phyloP scores from a whole-genome alignment of 2,329 filamentous ascomycete species.

The Colletotrichum tamarilloi region DNA sequence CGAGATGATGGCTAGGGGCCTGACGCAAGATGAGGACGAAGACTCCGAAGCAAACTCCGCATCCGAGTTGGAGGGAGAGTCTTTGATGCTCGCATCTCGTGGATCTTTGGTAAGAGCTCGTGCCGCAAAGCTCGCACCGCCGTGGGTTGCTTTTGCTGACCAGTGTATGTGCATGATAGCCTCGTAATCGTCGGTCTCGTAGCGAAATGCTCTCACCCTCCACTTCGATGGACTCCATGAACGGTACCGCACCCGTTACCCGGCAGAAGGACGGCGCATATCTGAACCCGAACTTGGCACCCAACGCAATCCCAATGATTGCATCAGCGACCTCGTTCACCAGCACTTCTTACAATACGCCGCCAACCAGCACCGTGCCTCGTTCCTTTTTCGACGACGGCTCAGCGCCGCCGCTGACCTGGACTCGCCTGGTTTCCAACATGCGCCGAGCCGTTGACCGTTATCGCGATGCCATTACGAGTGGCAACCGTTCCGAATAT shows the following conservation, averaged over 20 bases:
- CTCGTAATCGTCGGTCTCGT: slow-evolving; percentile 74
- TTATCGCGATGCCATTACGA: slow-evolving; percentile 90
- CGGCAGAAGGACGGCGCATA: slow-evolving; percentile 68
- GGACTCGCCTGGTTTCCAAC: slow-evolving; percentile 89
- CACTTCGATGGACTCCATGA: slow-evolving; percentile 92
- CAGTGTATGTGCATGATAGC: slow-evolving; percentile 47
- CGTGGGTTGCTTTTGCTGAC: not conserved
- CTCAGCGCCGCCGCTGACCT: slow-evolving; percentile 82
- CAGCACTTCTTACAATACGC: slow-evolving; percentile 66
- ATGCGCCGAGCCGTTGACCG: slow-evolving; percentile 92
- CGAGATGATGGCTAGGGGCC: slow-evolving; percentile 89
- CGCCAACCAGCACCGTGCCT: slow-evolving; percentile 72
- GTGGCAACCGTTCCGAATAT: slow-evolving; percentile 86
- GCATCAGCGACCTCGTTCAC: slow-evolving; percentile 73
- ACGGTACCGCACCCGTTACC: slow-evolving; percentile 70
- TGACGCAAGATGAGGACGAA: slow-evolving; percentile 86
- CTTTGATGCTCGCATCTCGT: slow-evolving; percentile 73
- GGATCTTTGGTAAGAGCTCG: slow-evolving; percentile 70
- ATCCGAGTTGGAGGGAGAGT: slow-evolving; percentile 85
- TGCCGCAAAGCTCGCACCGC: not conserved
- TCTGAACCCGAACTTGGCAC: slow-evolving; percentile 50
- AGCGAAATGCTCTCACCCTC: slow-evolving; percentile 83
- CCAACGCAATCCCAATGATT: slow-evolving; percentile 59
- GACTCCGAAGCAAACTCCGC: slow-evolving; percentile 88
- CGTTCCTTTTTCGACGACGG: slow-evolving; percentile 92